Base-by-base conservation (phyloP, 352 stramenopile species). In the Phytophthora idaei region DNA sequence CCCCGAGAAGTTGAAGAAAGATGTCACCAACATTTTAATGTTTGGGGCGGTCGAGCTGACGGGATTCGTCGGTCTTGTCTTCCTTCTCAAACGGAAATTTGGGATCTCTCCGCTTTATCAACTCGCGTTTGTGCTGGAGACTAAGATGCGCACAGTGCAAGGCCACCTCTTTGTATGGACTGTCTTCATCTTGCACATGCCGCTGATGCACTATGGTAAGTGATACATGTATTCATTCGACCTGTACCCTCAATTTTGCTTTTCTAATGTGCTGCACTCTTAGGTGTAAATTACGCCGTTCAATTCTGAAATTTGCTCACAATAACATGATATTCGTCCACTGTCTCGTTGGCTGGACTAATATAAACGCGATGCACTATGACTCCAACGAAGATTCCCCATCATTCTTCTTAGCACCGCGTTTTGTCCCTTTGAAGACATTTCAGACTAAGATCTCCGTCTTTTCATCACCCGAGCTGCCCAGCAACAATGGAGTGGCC, bases 401-500 rank as follows among this genome's bases (percentile, higher is more conserved):
- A 21, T 21, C 21, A 21, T 21, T 21, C 21, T 21, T 21, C 21
- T 21, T 21, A 21, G 21, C 21, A 29, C 42, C 5, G 34, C 3
- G 28, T 44, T 46, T 44, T 50, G 57, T 37, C 36, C 47, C 6
- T 63, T 52, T 6, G 41, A 46, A 27, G 25, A 21, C 42, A 54
- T 17, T 21, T 61, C 21, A 75, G 31, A 76, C 64, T 12, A 34
- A 53, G 25, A 57, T 46, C 50, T 76, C 69, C 10, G 61, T 73
- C 25, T 59, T 72, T 48, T 76, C 64, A 51, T 77, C 66, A 10
- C 70, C 62, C n/a, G 56, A 68, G 14, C 74, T 73, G 41, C 54
- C 58, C 29, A 92, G 69, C 5, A 52, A 15, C 29, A 92, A 69
- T 29, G 84, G 81, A 32, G 61, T 71, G 3, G 64, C 68, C 59